Evolutionary conservation across 371 early-diverging fungal genomes (phyloP).

Genomic region (Massospora cicadina): DNA sequence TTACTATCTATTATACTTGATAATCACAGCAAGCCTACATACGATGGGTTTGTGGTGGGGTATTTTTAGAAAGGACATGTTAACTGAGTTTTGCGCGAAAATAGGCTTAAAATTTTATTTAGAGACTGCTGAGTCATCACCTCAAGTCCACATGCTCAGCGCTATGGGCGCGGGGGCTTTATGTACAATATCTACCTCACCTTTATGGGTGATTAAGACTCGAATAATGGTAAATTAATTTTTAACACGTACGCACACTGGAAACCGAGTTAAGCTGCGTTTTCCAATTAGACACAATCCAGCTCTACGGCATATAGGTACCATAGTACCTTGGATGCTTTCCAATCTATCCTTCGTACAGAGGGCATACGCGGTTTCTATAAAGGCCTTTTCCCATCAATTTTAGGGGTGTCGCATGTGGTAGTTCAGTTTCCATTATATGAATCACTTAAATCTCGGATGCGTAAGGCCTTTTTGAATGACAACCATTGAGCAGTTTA

Average conservation of each 20-base stretch:
- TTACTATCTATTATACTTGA: no score
- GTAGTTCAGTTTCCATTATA: conserved; percentile 91
- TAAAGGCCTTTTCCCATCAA: conserved; percentile 74
- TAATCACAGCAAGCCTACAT: no score
- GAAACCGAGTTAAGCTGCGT: no score
- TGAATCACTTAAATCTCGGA: conserved; percentile 59
- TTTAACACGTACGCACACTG: neutral
- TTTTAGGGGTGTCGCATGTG: conserved; percentile 85
- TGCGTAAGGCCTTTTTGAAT: conserved; percentile 24
- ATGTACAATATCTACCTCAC: conserved; percentile 65
- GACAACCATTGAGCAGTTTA: neutral
- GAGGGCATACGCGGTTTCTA: conserved; percentile 69
- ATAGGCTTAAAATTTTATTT: neutral
- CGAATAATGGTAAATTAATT: conserved; percentile 58
- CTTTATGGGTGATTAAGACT: conserved; percentile 91
- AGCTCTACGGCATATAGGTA: conserved; percentile 32
- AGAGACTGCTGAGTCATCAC: neutral
- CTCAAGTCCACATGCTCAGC: conserved; percentile 49
- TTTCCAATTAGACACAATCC: conserved; percentile 4
- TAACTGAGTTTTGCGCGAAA: no score
- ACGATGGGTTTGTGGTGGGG: no score
- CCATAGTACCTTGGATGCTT: conserved; percentile 49
- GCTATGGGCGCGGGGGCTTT: conserved; percentile 77
- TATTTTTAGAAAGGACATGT: no score
- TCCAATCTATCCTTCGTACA: conserved; percentile 36